phyloP scores from a whole-genome alignment of 2,329 filamentous ascomycete genomes.

The Monilinia fructigena region DNA sequence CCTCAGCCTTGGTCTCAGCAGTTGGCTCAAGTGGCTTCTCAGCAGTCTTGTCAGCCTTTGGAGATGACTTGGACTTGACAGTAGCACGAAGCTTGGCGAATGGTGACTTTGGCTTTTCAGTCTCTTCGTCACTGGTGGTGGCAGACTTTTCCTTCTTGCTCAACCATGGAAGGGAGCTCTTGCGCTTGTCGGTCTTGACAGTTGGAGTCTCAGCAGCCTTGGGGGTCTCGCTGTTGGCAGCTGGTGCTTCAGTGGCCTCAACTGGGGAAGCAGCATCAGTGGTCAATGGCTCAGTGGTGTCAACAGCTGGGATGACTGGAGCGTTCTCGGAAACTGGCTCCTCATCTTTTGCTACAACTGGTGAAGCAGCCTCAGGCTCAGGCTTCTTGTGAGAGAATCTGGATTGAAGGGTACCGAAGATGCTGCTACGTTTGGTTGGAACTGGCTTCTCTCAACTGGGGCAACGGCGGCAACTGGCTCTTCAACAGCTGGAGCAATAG shows the following conservation, averaged over 20 bases:
- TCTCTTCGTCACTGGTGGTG: conserved; percentile 46
- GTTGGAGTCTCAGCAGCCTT: conserved; percentile 41
- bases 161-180: conserved; percentile 58
- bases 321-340: conserved; percentile 39
- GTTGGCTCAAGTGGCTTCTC: conserved; percentile 39
- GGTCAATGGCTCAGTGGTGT: conserved; percentile 37
- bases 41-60: conserved; percentile 49
- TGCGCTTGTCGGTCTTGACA: conserved; percentile 55
- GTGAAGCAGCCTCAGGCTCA: conserved; percentile 35
- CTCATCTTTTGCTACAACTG: conserved; percentile 39
- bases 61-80: conserved; percentile 40
- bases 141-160: conserved; percentile 59
- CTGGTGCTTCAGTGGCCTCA: conserved; percentile 38
- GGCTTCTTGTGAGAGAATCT: conserved; percentile 38
- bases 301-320: conserved; percentile 41
- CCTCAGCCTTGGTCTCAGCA: conserved; percentile 28
- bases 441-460: conserved; percentile 34
- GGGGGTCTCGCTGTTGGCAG: conserved; percentile 44
- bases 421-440: conserved; percentile 39
- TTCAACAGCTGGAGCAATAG: conserved; percentile 44
- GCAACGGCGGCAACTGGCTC: conserved; percentile 37
- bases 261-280: conserved; percentile 37
- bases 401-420: conserved; percentile 40
- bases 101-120: conserved; percentile 41
- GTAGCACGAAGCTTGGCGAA: conserved; percentile 42